Base-by-base conservation (phyloP, 805 yeast species). In the Wickerhamomyces subpelliculosus region DNA sequence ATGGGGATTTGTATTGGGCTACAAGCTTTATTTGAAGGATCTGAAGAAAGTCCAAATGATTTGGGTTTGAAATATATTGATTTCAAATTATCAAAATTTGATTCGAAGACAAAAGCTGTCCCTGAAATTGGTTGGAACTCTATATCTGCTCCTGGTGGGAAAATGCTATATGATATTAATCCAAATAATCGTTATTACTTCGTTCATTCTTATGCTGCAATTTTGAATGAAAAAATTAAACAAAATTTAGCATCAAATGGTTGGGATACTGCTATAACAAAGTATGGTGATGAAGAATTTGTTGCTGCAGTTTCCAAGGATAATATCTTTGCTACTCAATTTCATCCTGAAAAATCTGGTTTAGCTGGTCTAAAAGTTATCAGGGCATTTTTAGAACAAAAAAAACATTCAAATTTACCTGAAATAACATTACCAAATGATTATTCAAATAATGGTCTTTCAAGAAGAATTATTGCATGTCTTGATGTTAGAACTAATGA, bases 321-420 rank as follows among this genome's bases (percentile, higher is more conserved):
- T 42, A 89, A 87, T 45, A 67, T 90, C 10, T 85, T 93, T 62
- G 96, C 97, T 31, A 93, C 97, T 1, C 99, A 93, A 60, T 93
- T 93, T 61, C 99, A 93, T 62, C 99, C 99, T n/a, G 99, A 93
- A 57, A 93, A 93, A 60, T 86, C 96, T 4, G 98, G 98, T 11
- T 56, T 67, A 18, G 95, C 96, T 5, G 99, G 99, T 35, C 66
- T 93, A 32, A 72, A 74, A 44, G 77, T 90, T 9, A 72, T 93
- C 41, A 72, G 72, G 41, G 74, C 84, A 21, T 93, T 93, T 56
- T 65, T 93, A 49, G 70, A 70, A 27, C 63, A 60, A 38, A 43
- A 46, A 6, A 37, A 36, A 21, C 35, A 41, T 14, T 36, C 56
- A 4, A 47, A 52, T 10, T 27, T 36, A 17, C 51, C 57, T 18